Conservation (phyloP, 306 rosid species). For the Dalbergia cultrata region DNA sequence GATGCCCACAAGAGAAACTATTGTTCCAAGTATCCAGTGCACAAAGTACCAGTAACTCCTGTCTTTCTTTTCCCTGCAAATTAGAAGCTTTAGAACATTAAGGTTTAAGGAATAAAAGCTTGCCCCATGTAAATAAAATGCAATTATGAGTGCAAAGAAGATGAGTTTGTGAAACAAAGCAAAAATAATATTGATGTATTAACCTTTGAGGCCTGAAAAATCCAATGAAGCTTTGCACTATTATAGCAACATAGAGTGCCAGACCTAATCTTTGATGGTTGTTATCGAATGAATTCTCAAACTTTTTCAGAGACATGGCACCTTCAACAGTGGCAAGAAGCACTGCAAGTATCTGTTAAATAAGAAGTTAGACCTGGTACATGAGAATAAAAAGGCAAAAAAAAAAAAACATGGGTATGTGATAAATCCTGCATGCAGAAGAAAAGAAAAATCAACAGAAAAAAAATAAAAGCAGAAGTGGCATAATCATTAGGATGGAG, state of each 20-base stretch:
- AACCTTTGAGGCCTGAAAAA: constrained; percentile 94
- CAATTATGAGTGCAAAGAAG: background rate
- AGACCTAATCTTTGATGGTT: constrained; percentile 90
- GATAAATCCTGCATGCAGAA: background rate
- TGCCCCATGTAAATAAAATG: background rate
- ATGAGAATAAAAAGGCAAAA: background rate
- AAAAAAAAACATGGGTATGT: background rate
- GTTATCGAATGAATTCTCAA: constrained; percentile 93
- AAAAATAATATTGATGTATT: constrained; percentile 4
- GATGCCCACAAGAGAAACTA: constrained; percentile 71
- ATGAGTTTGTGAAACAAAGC: background rate
- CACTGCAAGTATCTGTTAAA: constrained; percentile 67
- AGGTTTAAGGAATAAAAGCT: background rate
- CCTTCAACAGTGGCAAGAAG: constrained; percentile 85
- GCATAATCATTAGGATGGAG: no score
- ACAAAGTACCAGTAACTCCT: constrained; percentile 79
- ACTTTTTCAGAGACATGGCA: constrained; percentile 73
- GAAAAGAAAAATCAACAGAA: constrained; percentile 7
- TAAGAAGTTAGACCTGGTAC: constrained; percentile 31
- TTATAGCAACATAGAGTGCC: constrained; percentile 77
- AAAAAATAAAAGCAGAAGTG: no score
- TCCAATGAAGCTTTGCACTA: constrained; percentile 77
- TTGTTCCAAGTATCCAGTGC: constrained; percentile 90
- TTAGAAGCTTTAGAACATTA: background rate
- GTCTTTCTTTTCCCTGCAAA: constrained; percentile 77